Evolutionary conservation across 1,139 yeast genomes (phyloP).

Genomic region (Taiozyma sp.): DNA sequence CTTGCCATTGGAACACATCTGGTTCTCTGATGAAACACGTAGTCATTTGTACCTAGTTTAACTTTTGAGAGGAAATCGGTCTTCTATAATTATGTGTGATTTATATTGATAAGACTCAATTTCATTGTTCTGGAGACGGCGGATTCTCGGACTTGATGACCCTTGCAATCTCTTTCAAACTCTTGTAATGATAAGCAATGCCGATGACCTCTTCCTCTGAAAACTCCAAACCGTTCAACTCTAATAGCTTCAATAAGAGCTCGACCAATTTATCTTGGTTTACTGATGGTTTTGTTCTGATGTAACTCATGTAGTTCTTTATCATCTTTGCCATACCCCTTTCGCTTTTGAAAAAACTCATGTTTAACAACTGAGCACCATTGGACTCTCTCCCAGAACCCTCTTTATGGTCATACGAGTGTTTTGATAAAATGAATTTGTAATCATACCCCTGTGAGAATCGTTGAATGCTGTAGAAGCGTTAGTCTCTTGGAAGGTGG

Average conservation of each 20-base stretch:
- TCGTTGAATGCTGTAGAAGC: neutral
- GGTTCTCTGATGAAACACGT: too few species aligned
- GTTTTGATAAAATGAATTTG: neutral
- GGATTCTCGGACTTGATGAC: neutral
- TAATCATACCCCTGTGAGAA: neutral
- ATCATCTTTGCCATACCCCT: slow-evolving; percentile 6
- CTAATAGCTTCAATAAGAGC: slow-evolving; percentile 4
- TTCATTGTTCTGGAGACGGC: neutral
- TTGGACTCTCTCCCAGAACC: neutral
- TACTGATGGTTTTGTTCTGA: neutral
- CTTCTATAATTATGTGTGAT: too few species aligned
- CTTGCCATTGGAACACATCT: too few species aligned
- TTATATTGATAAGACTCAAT: neutral
- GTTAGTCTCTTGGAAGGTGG: neutral
- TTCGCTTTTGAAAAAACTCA: slow-evolving; percentile 5
- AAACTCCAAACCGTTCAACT: slow-evolving; percentile 3
- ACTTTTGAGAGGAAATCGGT: too few species aligned
- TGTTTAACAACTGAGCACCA: neutral
- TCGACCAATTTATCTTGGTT: slow-evolving; percentile 2
- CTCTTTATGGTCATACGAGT: neutral
- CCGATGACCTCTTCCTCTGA: slow-evolving; percentile 4
- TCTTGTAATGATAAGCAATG: neutral
- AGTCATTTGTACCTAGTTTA: too few species aligned
- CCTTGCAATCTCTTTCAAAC: slow-evolving; percentile 4
- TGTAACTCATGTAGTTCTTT: neutral